Percentiles rank a stretch among this genome's conserved stretches.
These are phyloP conservation scores for Aspergillus phoenicis DNA, from an alignment of 2,329 filamentous ascomycete species.

Conservation along the genomic window DNA sequence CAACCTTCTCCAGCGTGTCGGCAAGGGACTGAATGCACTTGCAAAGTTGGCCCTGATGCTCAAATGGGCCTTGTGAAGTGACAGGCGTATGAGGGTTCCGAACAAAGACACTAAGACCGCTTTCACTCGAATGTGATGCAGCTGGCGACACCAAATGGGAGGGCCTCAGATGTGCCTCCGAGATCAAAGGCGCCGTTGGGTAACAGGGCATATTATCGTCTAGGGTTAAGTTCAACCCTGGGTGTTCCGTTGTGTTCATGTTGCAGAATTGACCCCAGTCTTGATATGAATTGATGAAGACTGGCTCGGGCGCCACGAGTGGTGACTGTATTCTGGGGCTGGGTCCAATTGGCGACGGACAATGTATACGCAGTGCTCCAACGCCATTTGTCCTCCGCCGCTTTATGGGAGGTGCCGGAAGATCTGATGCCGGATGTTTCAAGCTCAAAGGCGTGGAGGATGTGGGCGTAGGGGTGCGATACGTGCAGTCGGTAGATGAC, in stretches of 20 bases:
- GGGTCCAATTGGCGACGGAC: background rate
- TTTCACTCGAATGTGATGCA: background rate
- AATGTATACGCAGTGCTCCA: background rate
- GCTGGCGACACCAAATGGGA: background rate
- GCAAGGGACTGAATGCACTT: constrained; percentile 2
- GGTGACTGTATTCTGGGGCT: background rate
- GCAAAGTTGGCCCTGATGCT: background rate
- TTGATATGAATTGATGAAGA: background rate
- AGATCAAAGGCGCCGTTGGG: background rate
- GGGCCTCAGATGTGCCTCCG: background rate
- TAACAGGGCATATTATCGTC: background rate
- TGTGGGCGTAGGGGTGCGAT: background rate
- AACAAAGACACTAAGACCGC: background rate
- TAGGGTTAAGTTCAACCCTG: background rate
- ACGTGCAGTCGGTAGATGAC: background rate
- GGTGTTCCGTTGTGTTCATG: background rate
- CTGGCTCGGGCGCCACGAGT: background rate
- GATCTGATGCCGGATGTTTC: background rate
- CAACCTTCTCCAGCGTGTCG: constrained; percentile 2
- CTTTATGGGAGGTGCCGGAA: background rate
- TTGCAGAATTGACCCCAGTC: background rate
- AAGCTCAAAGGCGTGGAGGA: background rate
- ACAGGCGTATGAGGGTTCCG: background rate
- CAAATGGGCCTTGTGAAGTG: background rate
- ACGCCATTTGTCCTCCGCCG: background rate